These are phyloP conservation scores for Alternaria tenuissima DNA, from an alignment of 2,329 filamentous ascomycete genomes.

Conservation along the genomic window DNA sequence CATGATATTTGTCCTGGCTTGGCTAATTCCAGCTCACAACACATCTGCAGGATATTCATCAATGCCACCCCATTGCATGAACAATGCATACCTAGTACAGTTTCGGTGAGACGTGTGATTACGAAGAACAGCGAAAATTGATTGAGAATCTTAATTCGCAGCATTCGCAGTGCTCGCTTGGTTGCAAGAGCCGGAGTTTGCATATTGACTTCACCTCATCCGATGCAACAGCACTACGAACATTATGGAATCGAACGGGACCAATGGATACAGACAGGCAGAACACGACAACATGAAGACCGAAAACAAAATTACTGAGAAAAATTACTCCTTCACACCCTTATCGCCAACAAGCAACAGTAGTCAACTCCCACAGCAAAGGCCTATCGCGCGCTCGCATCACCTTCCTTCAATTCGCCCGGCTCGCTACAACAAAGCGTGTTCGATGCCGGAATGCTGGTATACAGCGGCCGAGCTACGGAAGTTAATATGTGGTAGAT, in stretches of 20 bases:
- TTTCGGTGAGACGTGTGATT: background rate
- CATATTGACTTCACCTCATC: background rate
- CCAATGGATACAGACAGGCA: background rate
- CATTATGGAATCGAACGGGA: background rate
- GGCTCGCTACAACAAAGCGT: background rate
- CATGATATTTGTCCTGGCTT: background rate
- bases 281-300: too few species aligned
- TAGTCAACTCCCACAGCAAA: background rate
- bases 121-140: background rate
- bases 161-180: background rate
- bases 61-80: background rate
- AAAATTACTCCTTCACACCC: background rate
- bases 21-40: background rate
- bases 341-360: background rate
- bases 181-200: background rate
- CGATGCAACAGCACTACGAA: background rate
- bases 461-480: constrained; percentile 4
- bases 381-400: background rate
- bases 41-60: background rate
- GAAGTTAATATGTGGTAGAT: constrained; percentile 15
- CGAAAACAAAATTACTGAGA: background rate
- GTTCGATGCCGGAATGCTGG: background rate
- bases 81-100: background rate
- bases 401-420: background rate
- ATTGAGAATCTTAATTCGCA: background rate